Percentiles rank a stretch among this genome's conserved stretches.
phyloP scores from a whole-genome alignment of 495 filamentous ascomycete genomes.

The Cryomyces antarcticus region DNA sequence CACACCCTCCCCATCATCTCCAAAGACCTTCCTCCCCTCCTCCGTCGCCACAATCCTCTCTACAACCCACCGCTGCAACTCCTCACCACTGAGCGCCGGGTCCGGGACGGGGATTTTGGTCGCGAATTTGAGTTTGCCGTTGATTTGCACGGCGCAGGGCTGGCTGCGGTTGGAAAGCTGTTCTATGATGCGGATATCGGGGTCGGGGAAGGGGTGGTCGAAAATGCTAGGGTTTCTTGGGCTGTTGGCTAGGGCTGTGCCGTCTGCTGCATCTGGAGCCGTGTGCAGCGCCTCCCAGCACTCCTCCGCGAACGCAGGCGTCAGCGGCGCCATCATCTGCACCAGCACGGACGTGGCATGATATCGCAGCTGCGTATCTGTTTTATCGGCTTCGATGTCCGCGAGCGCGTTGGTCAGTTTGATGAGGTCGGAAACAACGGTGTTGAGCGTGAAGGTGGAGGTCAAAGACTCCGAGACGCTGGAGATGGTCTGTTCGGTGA shows the following conservation, averaged over 20 bases:
- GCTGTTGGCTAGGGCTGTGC: background rate
- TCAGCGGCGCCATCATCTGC: conserved; percentile 53
- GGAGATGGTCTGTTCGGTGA: conserved; percentile 42
- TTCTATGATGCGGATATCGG: conserved; percentile 2
- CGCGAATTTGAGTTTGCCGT: conserved; percentile 50
- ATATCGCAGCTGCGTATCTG: conserved; percentile 15
- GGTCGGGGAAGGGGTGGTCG: conserved; percentile 4
- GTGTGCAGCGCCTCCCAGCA: conserved; percentile 44
- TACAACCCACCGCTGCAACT: conserved; percentile 37
- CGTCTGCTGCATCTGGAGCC: background rate
- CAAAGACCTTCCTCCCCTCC: conserved; percentile 26
- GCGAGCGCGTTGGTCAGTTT: conserved; percentile 48
- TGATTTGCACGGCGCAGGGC: conserved; percentile 48
- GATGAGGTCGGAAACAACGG: conserved; percentile 62
- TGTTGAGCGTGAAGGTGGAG: conserved; percentile 56
- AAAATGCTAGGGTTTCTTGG: conserved; percentile 24
- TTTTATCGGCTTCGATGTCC: conserved; percentile 12
- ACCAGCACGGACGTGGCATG: conserved; percentile 28
- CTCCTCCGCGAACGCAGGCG: conserved; percentile 60
- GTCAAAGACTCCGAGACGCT: conserved; percentile 51
- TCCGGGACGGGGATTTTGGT: conserved; percentile 32
- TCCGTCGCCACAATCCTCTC: conserved; percentile 26
- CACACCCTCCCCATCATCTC: conserved; percentile 10
- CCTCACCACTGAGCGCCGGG: conserved; percentile 16
- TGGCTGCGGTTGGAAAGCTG: conserved; percentile 12